These are phyloP conservation scores for Liquidambar formosana DNA, from an alignment of 164 flowering plant genomes.

Conservation along the genomic window DNA sequence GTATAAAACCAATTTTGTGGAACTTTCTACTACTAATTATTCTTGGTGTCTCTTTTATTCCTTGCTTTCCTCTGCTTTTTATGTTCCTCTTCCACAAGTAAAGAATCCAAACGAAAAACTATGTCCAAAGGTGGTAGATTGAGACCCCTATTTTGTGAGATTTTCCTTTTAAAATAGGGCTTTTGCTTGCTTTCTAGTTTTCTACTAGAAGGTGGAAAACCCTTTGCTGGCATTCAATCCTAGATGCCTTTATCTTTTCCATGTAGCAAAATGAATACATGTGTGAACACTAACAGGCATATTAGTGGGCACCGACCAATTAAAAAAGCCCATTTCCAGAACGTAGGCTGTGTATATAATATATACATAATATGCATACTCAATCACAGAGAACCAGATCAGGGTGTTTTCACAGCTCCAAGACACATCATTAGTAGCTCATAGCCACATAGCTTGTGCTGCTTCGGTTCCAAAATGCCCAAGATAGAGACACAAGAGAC, in stretches of 20 bases:
- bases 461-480: constrained; percentile 10
- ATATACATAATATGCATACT: too few species aligned
- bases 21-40: too few species aligned
- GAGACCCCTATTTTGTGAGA: not conserved
- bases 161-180: not conserved
- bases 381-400: too few species aligned
- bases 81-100: not conserved
- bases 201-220: not conserved
- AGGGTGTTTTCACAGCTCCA: too few species aligned
- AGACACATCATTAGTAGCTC: not conserved
- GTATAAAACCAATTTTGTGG: too few species aligned
- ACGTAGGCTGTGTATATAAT: too few species aligned
- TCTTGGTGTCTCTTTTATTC: not conserved
- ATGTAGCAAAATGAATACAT: not conserved
- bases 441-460: not conserved
- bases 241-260: not conserved
- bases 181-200: constrained; percentile 1
- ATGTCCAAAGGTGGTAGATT: not conserved
- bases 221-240: not conserved
- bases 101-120: constrained; percentile 13
- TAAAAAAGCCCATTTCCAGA: too few species aligned
- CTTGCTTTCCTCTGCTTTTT: not conserved
- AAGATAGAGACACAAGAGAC: constrained; percentile 13
- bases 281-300: not conserved
- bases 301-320: too few species aligned